Conservation (phyloP, 352 stramenopile species). For the Aphanomyces stellatus region DNA sequence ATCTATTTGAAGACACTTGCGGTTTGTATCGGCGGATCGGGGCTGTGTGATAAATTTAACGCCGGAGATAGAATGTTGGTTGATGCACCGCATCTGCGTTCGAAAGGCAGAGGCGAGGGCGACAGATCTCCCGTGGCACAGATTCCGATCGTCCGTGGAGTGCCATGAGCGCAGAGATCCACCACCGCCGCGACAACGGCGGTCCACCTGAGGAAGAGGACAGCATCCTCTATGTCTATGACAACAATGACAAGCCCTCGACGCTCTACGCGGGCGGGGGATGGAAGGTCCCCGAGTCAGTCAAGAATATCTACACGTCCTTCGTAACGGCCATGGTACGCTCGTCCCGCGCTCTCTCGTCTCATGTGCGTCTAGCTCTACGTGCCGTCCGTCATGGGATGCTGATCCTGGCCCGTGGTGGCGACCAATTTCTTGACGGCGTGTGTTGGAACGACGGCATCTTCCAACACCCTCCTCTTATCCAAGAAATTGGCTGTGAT, state of each 20-base stretch:
- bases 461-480: constrained; percentile 12
- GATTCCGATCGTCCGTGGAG: not conserved
- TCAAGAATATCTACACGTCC: constrained; percentile 17
- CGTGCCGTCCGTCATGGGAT: constrained; percentile 8
- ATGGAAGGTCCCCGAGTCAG: not conserved
- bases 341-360: not conserved
- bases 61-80: not conserved
- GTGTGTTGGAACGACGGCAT: constrained; percentile 13
- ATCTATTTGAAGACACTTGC: not conserved
- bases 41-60: not conserved
- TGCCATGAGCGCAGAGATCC: not conserved
- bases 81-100: not conserved
- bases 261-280: not conserved
- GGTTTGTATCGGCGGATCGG: not conserved
- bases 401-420: constrained; percentile 18
- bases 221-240: not conserved
- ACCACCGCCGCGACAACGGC: not conserved
- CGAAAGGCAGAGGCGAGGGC: not conserved
- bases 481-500: constrained; percentile 16
- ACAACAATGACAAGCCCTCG: not conserved
- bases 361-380: not conserved
- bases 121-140: not conserved
- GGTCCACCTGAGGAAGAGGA: not conserved
- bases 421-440: constrained; percentile 17
- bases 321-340: constrained; percentile 12